Percentiles rank a stretch among this genome's conserved stretches.
phyloP scores from a whole-genome alignment of 495 filamentous ascomycete genomes.

The Rostrohypoxylon terebratum region DNA sequence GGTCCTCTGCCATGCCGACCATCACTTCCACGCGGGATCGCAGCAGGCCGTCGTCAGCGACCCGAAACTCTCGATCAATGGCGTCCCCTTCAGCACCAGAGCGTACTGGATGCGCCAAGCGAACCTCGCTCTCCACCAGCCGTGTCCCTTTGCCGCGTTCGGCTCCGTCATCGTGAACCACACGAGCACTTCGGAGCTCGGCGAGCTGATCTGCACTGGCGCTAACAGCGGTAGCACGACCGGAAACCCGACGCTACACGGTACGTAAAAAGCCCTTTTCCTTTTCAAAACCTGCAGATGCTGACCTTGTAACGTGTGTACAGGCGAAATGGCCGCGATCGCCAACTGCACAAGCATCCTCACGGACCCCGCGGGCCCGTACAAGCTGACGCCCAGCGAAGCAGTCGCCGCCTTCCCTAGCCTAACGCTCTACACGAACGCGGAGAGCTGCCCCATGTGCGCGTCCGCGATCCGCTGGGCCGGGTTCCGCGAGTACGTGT shows the following conservation, averaged over 20 bases:
- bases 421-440: slow-evolving; percentile 67
- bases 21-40: slow-evolving; percentile 25
- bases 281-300: no score
- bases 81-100: slow-evolving; percentile 53
- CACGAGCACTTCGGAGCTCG: slow-evolving; percentile 48
- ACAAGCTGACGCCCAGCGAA: slow-evolving; percentile 55
- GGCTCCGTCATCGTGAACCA: slow-evolving; percentile 68
- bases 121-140: slow-evolving; percentile 58
- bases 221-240: slow-evolving; percentile 54
- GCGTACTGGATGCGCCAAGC: slow-evolving; percentile 64
- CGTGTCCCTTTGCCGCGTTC: slow-evolving; percentile 65
- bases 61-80: slow-evolving; percentile 44
- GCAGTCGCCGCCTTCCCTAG: slow-evolving; percentile 58
- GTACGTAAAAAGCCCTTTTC: slow-evolving; percentile 40
- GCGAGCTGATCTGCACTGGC: slow-evolving; percentile 62
- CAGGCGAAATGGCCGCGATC: slow-evolving; percentile 66
- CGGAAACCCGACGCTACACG: slow-evolving; percentile 64
- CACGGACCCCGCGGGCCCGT: slow-evolving; percentile 56
- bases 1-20: slow-evolving; percentile 27
- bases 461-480: slow-evolving; percentile 67
- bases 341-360: slow-evolving; percentile 64
- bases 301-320: no score
- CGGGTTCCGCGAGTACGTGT: slow-evolving; percentile 66
- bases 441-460: slow-evolving; percentile 70
- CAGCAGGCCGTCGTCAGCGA: slow-evolving; percentile 36